Evolutionary conservation across 2,329 filamentous ascomycete genomes (phyloP).

Genomic region (Trichoderma sp.): DNA sequence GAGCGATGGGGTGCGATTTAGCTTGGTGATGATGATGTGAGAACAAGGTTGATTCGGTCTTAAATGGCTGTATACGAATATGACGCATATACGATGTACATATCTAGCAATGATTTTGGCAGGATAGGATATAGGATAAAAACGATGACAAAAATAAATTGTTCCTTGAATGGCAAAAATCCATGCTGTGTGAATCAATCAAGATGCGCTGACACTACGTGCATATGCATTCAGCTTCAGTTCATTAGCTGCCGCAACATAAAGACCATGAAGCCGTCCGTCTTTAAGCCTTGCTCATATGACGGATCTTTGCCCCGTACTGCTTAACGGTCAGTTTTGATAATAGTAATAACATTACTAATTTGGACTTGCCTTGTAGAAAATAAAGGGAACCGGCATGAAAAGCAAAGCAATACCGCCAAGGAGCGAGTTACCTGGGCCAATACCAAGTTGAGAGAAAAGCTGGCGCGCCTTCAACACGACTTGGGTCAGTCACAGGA

Average conservation of each 20-base stretch:
- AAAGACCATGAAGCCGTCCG: too few relatives aligned
- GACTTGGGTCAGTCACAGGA: not conserved
- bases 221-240: too few relatives aligned
- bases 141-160: not conserved
- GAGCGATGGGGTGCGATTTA: not conserved
- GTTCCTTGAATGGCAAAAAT: not conserved
- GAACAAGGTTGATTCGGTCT: not conserved
- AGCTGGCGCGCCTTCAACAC: not conserved
- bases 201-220: not conserved
- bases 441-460: not conserved
- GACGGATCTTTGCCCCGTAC: not conserved
- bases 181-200: not conserved
- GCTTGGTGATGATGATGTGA: not conserved
- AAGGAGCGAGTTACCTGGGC: not conserved
- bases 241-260: too few relatives aligned
- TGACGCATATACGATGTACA: constrained; percentile 9
- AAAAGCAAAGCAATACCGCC: not conserved
- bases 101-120: not conserved
- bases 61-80: not conserved
- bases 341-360: accelerated
- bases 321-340: not conserved
- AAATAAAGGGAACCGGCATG: not conserved
- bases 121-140: not conserved
- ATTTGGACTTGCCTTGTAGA: not conserved
- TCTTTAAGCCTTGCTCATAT: not conserved